These are phyloP conservation scores for Agapanthus africanus DNA, from an alignment of 106 monocot species.

Conservation along the genomic window DNA sequence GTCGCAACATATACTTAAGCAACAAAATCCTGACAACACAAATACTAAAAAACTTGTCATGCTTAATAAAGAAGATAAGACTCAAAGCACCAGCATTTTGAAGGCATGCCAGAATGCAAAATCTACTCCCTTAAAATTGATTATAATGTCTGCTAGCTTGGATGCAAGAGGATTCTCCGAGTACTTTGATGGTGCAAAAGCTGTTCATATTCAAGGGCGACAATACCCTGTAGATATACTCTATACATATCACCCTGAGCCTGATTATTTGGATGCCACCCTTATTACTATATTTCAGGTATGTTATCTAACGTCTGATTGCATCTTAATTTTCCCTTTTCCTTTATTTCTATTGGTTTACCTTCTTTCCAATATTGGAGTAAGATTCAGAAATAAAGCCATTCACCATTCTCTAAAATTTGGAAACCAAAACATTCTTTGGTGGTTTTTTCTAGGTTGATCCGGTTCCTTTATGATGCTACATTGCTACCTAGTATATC, in stretches of 20 bases:
- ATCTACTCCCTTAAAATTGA: constrained; percentile 66
- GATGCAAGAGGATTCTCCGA: constrained; percentile 86
- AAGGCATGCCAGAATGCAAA: constrained; percentile 35
- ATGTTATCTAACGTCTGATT: neutral
- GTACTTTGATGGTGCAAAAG: constrained; percentile 85
- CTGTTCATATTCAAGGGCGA: constrained; percentile 83
- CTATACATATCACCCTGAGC: constrained; percentile 75
- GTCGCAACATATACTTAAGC: constrained; percentile 17
- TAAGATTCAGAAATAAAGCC: neutral
- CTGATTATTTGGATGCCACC: constrained; percentile 79
- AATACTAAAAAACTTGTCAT: constrained; percentile 12
- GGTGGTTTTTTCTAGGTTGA: neutral
- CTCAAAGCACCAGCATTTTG: constrained; percentile 11
- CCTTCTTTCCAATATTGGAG: neutral
- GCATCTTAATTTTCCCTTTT: neutral
- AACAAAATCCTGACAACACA: constrained; percentile 15
- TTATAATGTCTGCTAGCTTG: constrained; percentile 98
- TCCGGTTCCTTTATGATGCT: neutral
- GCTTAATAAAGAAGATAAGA: constrained; percentile 17
- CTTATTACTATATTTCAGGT: constrained; percentile 92
- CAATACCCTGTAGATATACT: constrained; percentile 81
- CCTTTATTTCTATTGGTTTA: neutral
- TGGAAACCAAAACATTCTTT: neutral
- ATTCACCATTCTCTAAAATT: neutral
- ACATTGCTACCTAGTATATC: neutral